phyloP scores from a whole-genome alignment of 345 rosid genomes.

The Xanthoceras sorbifolium region DNA sequence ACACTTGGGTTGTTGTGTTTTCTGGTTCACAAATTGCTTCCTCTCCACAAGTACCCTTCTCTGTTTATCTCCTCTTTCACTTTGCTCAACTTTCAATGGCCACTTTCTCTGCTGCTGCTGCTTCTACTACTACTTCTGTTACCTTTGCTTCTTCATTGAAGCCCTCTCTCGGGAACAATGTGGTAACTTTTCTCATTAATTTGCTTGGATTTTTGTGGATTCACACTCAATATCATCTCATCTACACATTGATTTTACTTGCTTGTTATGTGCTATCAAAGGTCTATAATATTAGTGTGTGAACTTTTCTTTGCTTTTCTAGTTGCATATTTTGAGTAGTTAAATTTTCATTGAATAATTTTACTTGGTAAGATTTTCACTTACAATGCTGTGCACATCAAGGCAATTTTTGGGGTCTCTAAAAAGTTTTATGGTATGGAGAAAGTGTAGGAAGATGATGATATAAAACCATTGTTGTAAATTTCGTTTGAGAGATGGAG shows the following conservation, averaged over 20 bases:
- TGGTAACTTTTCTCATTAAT: constrained; percentile 13
- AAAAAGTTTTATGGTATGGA: neutral
- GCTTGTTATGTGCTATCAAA: neutral
- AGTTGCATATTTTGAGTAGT: neutral
- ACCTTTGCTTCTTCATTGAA: constrained; percentile 22
- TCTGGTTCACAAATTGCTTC: constrained; percentile 4
- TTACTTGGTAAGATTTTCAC: no score
- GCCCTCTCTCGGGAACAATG: constrained; percentile 25
- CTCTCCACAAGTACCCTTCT: neutral
- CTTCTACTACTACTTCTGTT: constrained; percentile 16
- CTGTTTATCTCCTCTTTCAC: constrained; percentile 8
- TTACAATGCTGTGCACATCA: neutral
- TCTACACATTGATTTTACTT: neutral
- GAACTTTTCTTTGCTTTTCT: no score
- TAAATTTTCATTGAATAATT: neutral
- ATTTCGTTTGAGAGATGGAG: neutral
- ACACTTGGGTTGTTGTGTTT: neutral
- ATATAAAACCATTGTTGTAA: neutral
- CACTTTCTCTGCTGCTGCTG: constrained; percentile 25
- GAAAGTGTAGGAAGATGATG: neutral
- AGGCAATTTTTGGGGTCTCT: neutral
- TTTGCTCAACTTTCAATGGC: constrained; percentile 25
- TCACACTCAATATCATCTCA: neutral
- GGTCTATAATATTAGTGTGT: neutral
- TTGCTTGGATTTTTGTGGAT: no score